Evolutionary conservation across 495 filamentous ascomycete species (phyloP).

Genomic region (Parathielavia appendiculata): DNA sequence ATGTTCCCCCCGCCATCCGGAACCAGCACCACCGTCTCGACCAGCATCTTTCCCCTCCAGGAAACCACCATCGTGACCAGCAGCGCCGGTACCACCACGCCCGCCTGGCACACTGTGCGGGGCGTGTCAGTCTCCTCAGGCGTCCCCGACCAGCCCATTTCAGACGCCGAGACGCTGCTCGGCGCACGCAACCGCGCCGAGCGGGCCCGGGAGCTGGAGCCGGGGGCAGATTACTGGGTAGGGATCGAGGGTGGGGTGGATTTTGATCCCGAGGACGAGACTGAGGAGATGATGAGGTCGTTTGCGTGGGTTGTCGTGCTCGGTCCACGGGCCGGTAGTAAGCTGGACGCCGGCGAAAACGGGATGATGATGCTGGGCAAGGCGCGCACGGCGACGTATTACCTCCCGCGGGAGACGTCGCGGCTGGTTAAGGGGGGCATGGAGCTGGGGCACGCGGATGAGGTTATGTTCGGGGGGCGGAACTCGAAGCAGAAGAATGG

Average conservation of each 20-base stretch:
- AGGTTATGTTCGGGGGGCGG: conserved; percentile 18
- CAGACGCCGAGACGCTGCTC: conserved; percentile 24
- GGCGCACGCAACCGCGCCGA: conserved; percentile 27
- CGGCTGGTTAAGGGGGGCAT: conserved; percentile 20
- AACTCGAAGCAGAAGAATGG: conserved; percentile 27
- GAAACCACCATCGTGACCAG: too few species aligned
- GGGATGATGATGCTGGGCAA: conserved; percentile 12
- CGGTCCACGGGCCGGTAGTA: conserved; percentile 1
- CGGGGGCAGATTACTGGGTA: conserved; percentile 27
- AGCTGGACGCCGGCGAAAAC: too few species aligned
- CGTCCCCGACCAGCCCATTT: conserved; percentile 28
- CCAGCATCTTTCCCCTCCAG: neutral
- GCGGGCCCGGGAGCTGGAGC: conserved; percentile 18
- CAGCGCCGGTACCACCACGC: conserved; percentile 8
- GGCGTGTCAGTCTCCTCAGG: conserved; percentile 30
- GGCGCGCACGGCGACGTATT: conserved; percentile 30
- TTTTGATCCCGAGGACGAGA: conserved; percentile 4
- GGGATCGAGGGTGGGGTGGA: conserved; percentile 31
- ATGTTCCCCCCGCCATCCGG: conserved; percentile 26
- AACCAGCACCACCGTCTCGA: too few species aligned
- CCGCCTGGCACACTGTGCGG: conserved; percentile 14
- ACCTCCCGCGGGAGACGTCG: conserved; percentile 22
- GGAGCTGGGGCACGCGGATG: conserved; percentile 26
- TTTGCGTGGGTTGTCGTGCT: conserved; percentile 31
- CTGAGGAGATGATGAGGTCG: conserved; percentile 15